Base-by-base conservation (phyloP, 2,329 filamentous ascomycete species). In the Escovopsis sp. region DNA sequence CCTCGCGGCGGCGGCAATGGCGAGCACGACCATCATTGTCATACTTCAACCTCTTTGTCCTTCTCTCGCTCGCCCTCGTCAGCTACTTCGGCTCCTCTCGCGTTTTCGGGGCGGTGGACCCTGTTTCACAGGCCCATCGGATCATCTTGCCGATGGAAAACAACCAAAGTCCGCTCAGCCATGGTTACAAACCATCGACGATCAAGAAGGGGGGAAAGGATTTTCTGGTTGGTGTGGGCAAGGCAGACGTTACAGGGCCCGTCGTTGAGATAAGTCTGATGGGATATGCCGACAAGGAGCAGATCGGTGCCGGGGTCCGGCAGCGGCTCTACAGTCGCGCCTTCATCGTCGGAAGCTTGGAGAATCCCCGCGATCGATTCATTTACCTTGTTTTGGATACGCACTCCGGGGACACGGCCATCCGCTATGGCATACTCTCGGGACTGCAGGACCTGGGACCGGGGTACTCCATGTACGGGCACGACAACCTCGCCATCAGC, bases 211-310 rank as follows among this genome's bases (percentile, higher is more conserved):
- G 28, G 8, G 43, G 46, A 21, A 33, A 30, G 21, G 43, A 45
- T n/a, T 71, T 68, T 39, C 53, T 71, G 3, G 41, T 71, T 14
- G 67, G 67, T 4, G 64, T 63, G 11, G 67, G 68, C 30, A 70
- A 68, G 44, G 68, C 60, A 13, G 67, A 71, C 44, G 67, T 71
- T 42, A 71, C 67, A 2, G 67, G 81, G 4, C 84, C 85, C 0
- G 81, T 90, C 5, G 85, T 88, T 19, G 85, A 94, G 57, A 75
- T 94, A 57, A 85, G 84, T 51, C 71, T 94, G 56, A 90, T 87
- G 67, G 87, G 87, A 41, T 93, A 93, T 60, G 85, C 86, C 19
- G 76, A 83, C 52, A 63, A 74, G 12, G 71, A 70, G 30, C 87
- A 94, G 57, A 58, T 81, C n/a, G 87, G 87, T 31, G 76, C 74